Evolutionary conservation across 225 moss, liverwort and hornwort species (phyloP).

Genomic region (Physcomitrellopsis africana): DNA sequence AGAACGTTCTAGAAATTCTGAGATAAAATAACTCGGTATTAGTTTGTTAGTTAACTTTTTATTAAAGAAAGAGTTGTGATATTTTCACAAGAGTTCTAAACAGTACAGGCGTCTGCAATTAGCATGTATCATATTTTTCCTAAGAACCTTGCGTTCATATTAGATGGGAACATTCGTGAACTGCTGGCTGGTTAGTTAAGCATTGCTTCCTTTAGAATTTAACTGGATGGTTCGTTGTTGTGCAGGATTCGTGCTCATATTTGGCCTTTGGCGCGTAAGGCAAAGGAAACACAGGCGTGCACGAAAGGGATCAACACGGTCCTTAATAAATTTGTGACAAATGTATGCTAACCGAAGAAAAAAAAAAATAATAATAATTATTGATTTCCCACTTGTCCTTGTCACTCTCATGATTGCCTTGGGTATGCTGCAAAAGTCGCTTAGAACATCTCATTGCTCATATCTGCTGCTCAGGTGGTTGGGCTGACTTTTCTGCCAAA

Average conservation of each 20-base stretch:
- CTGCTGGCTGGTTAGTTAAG: background rate
- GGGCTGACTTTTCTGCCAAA: background rate
- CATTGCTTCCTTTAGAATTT: background rate
- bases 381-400: background rate
- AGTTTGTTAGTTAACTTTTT: background rate
- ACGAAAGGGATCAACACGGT: conserved; percentile 54
- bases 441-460: background rate
- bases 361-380: conserved; percentile 3
- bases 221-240: background rate
- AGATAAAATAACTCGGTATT: background rate
- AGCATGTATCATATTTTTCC: background rate
- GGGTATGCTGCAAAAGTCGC: conserved; percentile 11
- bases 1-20: background rate
- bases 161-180: background rate
- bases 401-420: conserved; percentile 14
- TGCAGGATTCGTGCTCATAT: conserved; percentile 53
- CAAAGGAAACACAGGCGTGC: conserved; percentile 55
- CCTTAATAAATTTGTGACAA: conserved; percentile 46
- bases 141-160: background rate
- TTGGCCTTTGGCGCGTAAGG: conserved; percentile 55
- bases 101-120: background rate
- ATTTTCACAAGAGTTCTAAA: background rate
- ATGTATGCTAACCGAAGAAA: conserved; percentile 24
- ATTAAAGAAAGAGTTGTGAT: background rate
- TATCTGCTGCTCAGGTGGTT: background rate